Base-by-base conservation (phyloP, 176 grass and related monocot genomes). In the Avena eriantha region DNA sequence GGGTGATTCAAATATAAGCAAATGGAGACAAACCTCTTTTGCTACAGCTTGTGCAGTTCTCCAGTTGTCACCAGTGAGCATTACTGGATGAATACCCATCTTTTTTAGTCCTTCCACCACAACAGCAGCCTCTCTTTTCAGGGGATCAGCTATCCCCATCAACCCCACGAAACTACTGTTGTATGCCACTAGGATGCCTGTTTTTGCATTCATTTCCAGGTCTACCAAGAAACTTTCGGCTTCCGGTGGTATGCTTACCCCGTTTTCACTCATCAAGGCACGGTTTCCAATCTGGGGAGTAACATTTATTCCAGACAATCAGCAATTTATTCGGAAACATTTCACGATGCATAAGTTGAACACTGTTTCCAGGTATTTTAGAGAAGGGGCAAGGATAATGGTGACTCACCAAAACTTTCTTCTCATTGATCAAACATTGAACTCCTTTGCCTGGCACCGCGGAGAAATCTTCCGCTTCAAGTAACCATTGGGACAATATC, bases 51-150 rank as follows among this genome's bases (percentile, higher is more conserved):
- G 89, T 0, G 97, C 94, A 11, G 97, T 99, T 77, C 97, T 92
- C 88, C 88, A 94, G 11, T 99, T 99, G 76, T 99, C 97, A 13
- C 97, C 97, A 22, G 97, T 99, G 12, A 99, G 88, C 94, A 99
- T 99, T 48, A 99, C 97, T 18, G 97, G 88, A 90, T 91, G 85
- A 79, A 99, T 89, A 29, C 97, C 97, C 92, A 96, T 90, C 84
- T 94, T 96, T 73, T 94, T 96, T 55, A 99, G 80, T 55, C 97
- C 97, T 93, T 94, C 94, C 61, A 99, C 80, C 5, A 99, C 97
- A 35, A 99, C 89, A 31, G 90, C 90, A 57, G 97, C 97, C 82
- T 99, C 97, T 60, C 97, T 94, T 90, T 99, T 99, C 80, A 99
- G 77, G 57, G 97, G 97, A 90, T 99, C 97, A 0, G 97, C 89